Conservation (phyloP, 148 eudicot species). For the Silene conica region DNA sequence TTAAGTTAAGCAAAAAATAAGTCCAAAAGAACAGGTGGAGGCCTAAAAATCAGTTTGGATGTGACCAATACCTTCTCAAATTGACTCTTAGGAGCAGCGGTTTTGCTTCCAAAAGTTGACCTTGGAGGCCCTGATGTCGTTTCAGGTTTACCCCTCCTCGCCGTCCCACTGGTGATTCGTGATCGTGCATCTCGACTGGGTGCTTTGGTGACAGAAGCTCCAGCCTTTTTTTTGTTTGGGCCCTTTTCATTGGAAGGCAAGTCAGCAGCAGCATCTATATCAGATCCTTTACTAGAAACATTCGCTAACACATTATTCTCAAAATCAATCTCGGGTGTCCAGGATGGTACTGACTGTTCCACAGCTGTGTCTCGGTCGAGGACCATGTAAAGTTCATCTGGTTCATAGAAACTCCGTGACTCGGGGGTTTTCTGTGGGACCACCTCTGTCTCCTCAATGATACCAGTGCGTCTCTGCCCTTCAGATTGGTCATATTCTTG, state of each 20-base stretch:
- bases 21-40: no score
- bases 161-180: conserved; percentile 37
- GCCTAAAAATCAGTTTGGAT: not conserved
- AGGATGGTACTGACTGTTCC: conserved; percentile 40
- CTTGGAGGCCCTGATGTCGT: conserved; percentile 33
- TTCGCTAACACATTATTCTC: conserved; percentile 26
- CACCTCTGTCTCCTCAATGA: conserved; percentile 29
- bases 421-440: conserved; percentile 30
- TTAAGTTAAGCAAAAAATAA: no score
- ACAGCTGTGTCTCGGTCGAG: conserved; percentile 47
- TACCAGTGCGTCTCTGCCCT: conserved; percentile 39
- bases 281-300: conserved; percentile 28
- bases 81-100: conserved; percentile 39
- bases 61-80: conserved; percentile 50
- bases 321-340: conserved; percentile 66
- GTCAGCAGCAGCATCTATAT: conserved; percentile 29
- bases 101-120: conserved; percentile 46
- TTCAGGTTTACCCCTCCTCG: conserved; percentile 50
- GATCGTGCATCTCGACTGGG: conserved; percentile 41
- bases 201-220: conserved; percentile 35
- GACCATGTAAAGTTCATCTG: conserved; percentile 66
- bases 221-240: conserved; percentile 25
- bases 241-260: conserved; percentile 32
- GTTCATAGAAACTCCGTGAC: conserved; percentile 39
- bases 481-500: conserved; percentile 24